phyloP scores from a whole-genome alignment of 192 early-diverging fungal genomes.

The Mortierella alpina region DNA sequence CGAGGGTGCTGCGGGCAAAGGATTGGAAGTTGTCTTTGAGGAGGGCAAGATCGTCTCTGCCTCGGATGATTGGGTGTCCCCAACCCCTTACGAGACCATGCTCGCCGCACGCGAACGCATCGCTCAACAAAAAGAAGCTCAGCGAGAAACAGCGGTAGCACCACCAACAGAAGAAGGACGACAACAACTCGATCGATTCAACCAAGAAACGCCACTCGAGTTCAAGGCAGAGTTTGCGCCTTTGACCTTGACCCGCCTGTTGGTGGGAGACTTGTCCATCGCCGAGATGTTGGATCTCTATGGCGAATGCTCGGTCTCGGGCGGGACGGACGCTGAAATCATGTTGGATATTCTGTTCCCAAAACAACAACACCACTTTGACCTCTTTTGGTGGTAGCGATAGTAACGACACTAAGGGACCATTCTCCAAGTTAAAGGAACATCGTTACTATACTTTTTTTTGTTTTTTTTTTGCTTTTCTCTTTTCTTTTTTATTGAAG shows the following conservation, averaged over 20 bases:
- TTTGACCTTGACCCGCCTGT: constrained; percentile 19
- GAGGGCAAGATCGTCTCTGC: constrained; percentile 28
- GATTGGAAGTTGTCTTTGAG: constrained; percentile 30
- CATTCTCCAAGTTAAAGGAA: not conserved
- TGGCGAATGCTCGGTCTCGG: constrained; percentile 5
- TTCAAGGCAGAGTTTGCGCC: constrained; percentile 21
- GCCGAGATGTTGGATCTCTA: constrained; percentile 26
- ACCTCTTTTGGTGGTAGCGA: constrained; percentile 25
- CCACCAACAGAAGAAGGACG: constrained; percentile 13
- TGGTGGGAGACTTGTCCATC: constrained; percentile 27
- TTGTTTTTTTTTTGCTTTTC: constrained; percentile 6
- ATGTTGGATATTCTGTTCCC: constrained; percentile 34
- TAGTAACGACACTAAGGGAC: not conserved
- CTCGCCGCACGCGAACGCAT: constrained; percentile 15
- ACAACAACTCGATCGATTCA: too few species aligned
- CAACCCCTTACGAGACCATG: not conserved
- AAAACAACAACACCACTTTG: constrained; percentile 26
- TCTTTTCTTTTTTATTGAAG: not conserved
- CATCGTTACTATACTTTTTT: not conserved
- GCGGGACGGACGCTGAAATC: constrained; percentile 18
- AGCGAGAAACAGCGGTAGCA: constrained; percentile 10
- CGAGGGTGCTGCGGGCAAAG: constrained; percentile 9
- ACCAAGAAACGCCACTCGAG: not conserved
- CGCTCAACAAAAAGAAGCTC: not conserved
- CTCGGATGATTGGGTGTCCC: constrained; percentile 17